Base-by-base conservation (phyloP, 2,329 filamentous ascomycete genomes). In the Scortechinia acanthostroma region DNA sequence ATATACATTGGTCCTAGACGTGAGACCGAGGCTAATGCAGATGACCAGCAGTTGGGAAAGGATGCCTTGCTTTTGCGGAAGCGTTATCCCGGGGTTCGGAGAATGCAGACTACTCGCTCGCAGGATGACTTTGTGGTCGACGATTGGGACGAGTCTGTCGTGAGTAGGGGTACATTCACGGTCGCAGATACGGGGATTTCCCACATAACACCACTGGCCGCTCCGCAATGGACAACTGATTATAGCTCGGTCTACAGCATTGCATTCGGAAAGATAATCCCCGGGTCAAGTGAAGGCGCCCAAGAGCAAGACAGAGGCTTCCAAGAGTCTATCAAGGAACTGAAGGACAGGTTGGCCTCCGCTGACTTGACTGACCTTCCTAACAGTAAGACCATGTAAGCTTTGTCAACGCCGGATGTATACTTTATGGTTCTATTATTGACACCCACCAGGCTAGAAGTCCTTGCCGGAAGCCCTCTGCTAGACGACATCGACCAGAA, bases 401-500 rank as follows among this genome's bases (percentile, higher is more conserved):
- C n/a, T n/a, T n/a, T n/a, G n/a, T n/a, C n/a, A n/a, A n/a, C n/a
- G n/a, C n/a, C n/a, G n/a, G n/a, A n/a, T n/a, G n/a, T n/a, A n/a
- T n/a, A n/a, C n/a, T n/a, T n/a, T n/a, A n/a, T n/a, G 16, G 22
- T 23, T 19, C 45, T 51, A 33, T 49, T 33, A 21, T 4, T 40
- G 42, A 19, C 17, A 5, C 20, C 14, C 23, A 45, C 21, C 45
- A 64, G 63, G 47, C 50, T 64, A 46, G 63, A 66, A 47, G 43
- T 60, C 10, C 49, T 57, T 37, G 50, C 48, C 19, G 48, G 48
- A 20, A 51, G 52, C 21, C 55, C 58, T 3, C 30, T 53, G 19
- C 40, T 63, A 25, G 56, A 61, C 22, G 61, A 64, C 45, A 61
- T 66, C 25, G 64, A 66, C 42, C 52, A 61, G 30, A 58, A 55